Conservation (phyloP, 2,329 filamentous ascomycete species). For the Chaetomium strumarium region DNA sequence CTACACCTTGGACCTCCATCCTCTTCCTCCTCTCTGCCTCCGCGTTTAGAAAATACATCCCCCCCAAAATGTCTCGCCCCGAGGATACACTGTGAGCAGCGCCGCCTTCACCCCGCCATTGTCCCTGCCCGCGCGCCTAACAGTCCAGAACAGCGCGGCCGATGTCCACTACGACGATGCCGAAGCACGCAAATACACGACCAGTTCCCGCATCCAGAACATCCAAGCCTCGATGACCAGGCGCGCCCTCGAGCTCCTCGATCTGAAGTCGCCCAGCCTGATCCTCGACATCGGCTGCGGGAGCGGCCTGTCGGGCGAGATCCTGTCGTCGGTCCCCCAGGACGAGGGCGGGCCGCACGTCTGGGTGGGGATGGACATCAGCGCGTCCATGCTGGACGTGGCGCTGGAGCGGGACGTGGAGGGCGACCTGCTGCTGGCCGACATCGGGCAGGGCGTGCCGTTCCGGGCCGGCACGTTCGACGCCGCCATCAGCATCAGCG, state of each 20-base stretch:
- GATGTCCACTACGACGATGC: conserved; percentile 96
- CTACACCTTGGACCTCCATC: too few species aligned
- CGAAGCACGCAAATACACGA: conserved; percentile 97
- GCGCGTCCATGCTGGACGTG: conserved; percentile 91
- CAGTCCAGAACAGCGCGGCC: conserved; percentile 58
- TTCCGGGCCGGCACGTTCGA: conserved; percentile 92
- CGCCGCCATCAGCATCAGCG: conserved; percentile 88
- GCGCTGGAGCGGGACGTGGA: conserved; percentile 88
- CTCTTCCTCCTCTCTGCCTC: background rate
- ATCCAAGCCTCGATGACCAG: conserved; percentile 95
- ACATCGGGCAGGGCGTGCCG: conserved; percentile 92
- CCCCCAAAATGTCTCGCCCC: conserved; percentile 79
- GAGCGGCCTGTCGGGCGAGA: conserved; percentile 89
- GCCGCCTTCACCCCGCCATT: conserved; percentile 11
- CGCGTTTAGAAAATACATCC: background rate
- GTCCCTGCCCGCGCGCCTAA: conserved; percentile 17
- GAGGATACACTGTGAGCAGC: conserved; percentile 78
- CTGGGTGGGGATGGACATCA: conserved; percentile 97
- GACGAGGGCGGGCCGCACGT: conserved; percentile 79
- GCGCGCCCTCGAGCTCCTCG: conserved; percentile 85
- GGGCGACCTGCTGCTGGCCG: conserved; percentile 87
- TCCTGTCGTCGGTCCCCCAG: conserved; percentile 65
- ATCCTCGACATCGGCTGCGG: conserved; percentile 97
- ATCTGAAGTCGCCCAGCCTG: conserved; percentile 70
- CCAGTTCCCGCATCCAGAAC: conserved; percentile 87